These are phyloP conservation scores for Dothideomycetes sp. DNA, from an alignment of 2,329 filamentous ascomycete species.

Conservation along the genomic window DNA sequence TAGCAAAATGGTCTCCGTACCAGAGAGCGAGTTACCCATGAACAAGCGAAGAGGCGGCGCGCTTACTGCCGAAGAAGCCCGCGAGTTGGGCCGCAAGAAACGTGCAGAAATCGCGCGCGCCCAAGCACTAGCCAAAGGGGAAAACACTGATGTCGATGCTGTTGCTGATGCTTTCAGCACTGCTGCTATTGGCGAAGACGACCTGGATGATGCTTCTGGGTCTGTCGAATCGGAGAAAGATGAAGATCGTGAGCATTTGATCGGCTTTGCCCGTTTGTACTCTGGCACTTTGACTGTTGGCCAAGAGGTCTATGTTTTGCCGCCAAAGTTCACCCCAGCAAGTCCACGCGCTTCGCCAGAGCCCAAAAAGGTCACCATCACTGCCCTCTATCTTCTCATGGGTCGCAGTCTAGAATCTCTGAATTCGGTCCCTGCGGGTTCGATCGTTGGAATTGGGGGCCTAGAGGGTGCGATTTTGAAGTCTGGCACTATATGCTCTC, in stretches of 20 bases:
- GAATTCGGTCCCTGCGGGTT: constrained; percentile 77
- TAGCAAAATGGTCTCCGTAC: constrained; percentile 96
- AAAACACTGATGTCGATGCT: constrained; percentile 43
- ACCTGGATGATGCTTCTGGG: constrained; percentile 16
- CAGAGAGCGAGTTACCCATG: constrained; percentile 80
- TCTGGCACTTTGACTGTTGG: constrained; percentile 84
- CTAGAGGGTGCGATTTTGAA: constrained; percentile 92
- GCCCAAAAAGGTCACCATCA: constrained; percentile 75
- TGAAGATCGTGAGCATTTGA: constrained; percentile 73
- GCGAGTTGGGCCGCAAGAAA: constrained; percentile 79
- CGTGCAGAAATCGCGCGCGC: constrained; percentile 77
- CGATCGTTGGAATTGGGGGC: constrained; percentile 89
- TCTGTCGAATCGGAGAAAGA: constrained; percentile 42
- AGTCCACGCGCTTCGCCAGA: constrained; percentile 61
- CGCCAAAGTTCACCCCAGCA: constrained; percentile 85
- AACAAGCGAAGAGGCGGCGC: constrained; percentile 67
- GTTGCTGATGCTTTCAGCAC: constrained; percentile 53
- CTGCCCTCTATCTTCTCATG: constrained; percentile 91
- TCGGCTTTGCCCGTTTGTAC: constrained; percentile 90
- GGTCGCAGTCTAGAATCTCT: constrained; percentile 78
- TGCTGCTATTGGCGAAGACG: constrained; percentile 49
- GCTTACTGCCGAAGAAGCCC: constrained; percentile 80
- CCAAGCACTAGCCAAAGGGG: constrained; percentile 49
- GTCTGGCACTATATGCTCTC: constrained; percentile 85
- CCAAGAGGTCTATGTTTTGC: constrained; percentile 81